These are phyloP conservation scores for Lolium perenne DNA, from an alignment of 176 grass and related monocot species.

Conservation along the genomic window DNA sequence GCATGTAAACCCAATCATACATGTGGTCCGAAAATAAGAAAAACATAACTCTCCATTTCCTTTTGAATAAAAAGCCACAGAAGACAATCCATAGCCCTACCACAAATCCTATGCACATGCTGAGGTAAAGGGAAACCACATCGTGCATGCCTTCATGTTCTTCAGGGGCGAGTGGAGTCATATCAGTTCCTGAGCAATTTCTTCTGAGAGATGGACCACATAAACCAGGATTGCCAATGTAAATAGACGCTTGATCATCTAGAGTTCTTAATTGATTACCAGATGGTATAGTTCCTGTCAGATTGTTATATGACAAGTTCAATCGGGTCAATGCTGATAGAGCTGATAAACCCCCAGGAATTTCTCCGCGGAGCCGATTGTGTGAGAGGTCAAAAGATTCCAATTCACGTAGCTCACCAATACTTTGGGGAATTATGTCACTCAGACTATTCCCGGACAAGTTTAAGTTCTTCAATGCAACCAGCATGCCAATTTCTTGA, in stretches of 20 bases:
- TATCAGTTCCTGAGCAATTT: not conserved
- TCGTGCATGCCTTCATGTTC: not conserved
- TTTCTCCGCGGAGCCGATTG: not conserved
- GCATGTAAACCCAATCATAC: not conserved
- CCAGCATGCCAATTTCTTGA: not conserved
- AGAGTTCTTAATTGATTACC: not conserved
- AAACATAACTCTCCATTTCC: not conserved
- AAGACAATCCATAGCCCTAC: not conserved
- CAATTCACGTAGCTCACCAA: slow-evolving; percentile 11
- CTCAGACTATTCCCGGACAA: slow-evolving; percentile 41
- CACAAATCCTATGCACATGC: slow-evolving; percentile 5
- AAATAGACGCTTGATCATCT: not conserved
- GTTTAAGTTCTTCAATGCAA: slow-evolving; percentile 29
- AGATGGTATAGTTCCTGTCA: not conserved
- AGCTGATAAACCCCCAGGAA: not conserved
- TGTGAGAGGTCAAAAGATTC: slow-evolving; percentile 7
- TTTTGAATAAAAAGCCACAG: not conserved
- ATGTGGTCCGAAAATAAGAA: not conserved
- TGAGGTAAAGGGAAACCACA: not conserved
- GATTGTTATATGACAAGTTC: not conserved
- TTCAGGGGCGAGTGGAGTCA: not conserved
- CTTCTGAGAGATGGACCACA: slow-evolving; percentile 2
- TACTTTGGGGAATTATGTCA: slow-evolving; percentile 38
- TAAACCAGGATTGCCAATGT: not conserved
- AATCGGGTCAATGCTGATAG: not conserved